These are phyloP conservation scores for Alternaria angustiovoidea DNA, from an alignment of 2,329 filamentous ascomycete species.

Conservation along the genomic window DNA sequence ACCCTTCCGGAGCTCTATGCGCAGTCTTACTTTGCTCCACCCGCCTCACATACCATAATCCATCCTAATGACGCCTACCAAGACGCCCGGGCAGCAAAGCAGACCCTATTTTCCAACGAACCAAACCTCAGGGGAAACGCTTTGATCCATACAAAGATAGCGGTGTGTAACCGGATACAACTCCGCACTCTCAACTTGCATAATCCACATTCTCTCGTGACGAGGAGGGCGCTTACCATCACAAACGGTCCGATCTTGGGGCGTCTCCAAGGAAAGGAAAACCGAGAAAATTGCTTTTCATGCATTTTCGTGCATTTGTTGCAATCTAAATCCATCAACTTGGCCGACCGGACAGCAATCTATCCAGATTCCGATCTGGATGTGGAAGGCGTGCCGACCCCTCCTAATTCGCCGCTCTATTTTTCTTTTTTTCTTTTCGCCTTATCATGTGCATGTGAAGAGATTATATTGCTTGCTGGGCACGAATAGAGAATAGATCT, in stretches of 20 bases:
- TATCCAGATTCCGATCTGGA: not conserved
- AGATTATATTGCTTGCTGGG: not conserved
- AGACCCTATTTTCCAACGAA: not conserved
- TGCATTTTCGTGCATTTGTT: slow-evolving; percentile 6
- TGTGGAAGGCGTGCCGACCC: not conserved
- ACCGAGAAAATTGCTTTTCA: not conserved
- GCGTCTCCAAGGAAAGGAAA: not conserved
- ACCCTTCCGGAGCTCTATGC: not conserved
- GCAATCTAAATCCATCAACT: slow-evolving; percentile 6
- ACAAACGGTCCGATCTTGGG: slow-evolving; percentile 4
- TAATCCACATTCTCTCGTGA: slow-evolving; percentile 1
- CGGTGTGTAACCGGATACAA: slow-evolving; percentile 5
- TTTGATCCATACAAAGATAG: slow-evolving; percentile 4
- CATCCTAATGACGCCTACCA: not conserved
- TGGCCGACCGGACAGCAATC: not conserved
- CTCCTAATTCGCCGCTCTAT: not conserved
- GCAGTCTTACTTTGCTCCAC: not conserved
- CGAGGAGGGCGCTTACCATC: slow-evolving; percentile 1
- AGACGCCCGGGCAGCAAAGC: not conserved
- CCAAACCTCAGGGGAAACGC: not conserved
- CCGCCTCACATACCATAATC: not conserved
- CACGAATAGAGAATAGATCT: not conserved
- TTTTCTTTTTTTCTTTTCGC: not conserved
- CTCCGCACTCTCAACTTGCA: slow-evolving; percentile 3
- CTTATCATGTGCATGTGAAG: not conserved